Evolutionary conservation across 148 eudicot genomes (phyloP).

Genomic region (Drosera capensis): DNA sequence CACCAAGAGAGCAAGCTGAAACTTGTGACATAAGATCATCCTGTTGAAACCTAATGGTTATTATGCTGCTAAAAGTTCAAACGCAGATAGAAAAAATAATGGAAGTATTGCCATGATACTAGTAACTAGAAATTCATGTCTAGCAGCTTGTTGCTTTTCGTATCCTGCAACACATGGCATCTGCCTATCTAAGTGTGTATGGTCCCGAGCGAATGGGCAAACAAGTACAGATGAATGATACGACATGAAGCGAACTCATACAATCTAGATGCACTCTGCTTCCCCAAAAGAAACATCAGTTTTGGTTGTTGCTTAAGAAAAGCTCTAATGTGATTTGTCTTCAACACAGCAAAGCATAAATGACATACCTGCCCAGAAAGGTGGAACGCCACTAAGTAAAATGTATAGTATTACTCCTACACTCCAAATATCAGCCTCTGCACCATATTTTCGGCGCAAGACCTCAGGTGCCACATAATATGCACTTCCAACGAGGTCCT

Average conservation of each 20-base stretch:
- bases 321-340: too few relatives aligned
- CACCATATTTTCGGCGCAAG: conserved; percentile 64
- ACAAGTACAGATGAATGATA: neutral
- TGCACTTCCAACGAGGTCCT: conserved; percentile 97
- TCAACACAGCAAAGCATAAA: conserved; percentile 3
- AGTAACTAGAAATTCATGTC: too few relatives aligned
- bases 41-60: neutral
- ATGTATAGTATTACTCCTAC: conserved; percentile 93
- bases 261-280: too few relatives aligned
- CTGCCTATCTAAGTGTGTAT: too few relatives aligned
- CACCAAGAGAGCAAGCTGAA: too few relatives aligned
- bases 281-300: conserved; percentile 1
- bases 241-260: too few relatives aligned
- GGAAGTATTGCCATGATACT: too few relatives aligned
- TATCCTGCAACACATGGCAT: too few relatives aligned
- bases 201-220: too few relatives aligned
- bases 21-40: neutral
- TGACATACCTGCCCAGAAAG: conserved; percentile 96
- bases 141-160: too few relatives aligned
- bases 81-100: too few relatives aligned
- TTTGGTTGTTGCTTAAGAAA: too few relatives aligned
- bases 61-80: neutral
- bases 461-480: conserved; percentile 99
- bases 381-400: conserved; percentile 90
- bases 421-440: conserved; percentile 96